These are phyloP conservation scores for Cucurbita moschata DNA, from an alignment of 306 rosid genomes.

Conservation along the genomic window DNA sequence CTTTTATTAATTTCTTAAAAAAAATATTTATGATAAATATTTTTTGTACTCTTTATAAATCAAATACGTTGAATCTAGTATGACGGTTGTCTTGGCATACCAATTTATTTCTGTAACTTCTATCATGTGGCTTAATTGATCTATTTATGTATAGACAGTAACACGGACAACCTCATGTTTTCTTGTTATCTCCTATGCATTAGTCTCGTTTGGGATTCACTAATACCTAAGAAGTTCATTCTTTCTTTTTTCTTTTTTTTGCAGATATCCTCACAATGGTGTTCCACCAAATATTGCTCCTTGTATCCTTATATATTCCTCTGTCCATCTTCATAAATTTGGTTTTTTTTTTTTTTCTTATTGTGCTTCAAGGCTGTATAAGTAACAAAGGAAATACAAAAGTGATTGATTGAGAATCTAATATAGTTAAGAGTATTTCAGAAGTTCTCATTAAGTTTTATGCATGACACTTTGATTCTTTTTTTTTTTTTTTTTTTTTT, in stretches of 20 bases:
- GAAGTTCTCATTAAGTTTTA: background rate
- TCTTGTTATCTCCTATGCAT: background rate
- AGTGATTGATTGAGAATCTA: background rate
- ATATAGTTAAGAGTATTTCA: background rate
- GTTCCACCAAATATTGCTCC: constrained; percentile 82
- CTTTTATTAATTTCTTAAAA: background rate
- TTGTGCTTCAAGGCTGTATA: background rate
- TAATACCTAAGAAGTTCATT: background rate
- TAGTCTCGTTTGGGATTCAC: background rate
- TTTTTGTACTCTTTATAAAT: background rate
- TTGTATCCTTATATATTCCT: constrained; percentile 56
- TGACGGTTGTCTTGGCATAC: background rate
- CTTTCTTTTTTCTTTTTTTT: background rate
- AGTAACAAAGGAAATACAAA: background rate
- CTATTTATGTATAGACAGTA: background rate
- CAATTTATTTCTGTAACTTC: background rate
- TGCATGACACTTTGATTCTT: background rate
- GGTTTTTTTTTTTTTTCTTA: background rate
- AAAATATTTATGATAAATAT: background rate
- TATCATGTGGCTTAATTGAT: background rate
- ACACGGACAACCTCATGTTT: background rate
- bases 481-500: too few species aligned
- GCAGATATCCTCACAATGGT: constrained; percentile 68
- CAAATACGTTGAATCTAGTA: background rate
- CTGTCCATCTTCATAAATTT: background rate